Evolutionary conservation across 257 asterid species (phyloP), one percentile per base, ranked within the genome.

Genomic region (Solanum medicagineum): DNA sequence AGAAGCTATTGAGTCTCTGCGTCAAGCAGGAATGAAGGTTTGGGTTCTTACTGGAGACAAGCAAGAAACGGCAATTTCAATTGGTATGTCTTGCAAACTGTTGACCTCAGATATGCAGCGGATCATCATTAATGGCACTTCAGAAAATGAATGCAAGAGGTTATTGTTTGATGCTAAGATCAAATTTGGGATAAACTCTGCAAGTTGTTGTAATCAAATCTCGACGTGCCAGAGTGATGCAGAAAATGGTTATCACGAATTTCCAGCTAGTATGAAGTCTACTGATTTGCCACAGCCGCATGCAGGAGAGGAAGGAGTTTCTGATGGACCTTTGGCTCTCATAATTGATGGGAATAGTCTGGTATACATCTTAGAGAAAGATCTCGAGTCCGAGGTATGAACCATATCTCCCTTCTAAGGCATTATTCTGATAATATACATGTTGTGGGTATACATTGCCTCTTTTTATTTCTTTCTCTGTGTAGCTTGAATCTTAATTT

Each of bases 11-110:
- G 98, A 97, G 89, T 94, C 98, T 82, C 90, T 97, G 81, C 93
- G 98, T 45, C 93, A 97, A 85, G 99, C 99, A 26, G 99, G 99
- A 87, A 93, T 97, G 75, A 97, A 95, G 92, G 98, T 95, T 89
- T 97, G 98, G 99, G 97, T 97, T 87, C 95, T 97, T 86, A 97
- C 99, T 56, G 99, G 99, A 62, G 99, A 97, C 90, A 97, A 95
- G 92, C 99, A 95, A 90, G 99, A 97, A 90, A 97, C 99, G 11
- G 99, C 99, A 70, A 92, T 97, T 86, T 97, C 99, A 47, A 95
- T 97, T 86, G 99, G 95, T 83, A 94, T 93, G 87, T 95, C 99
- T 87, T 97, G 98, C 92, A 92, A 92, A 90, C 99, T 97, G 77
- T 90, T 97, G 91, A 97, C 98, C 16, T 85, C 97, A n/a, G 97